Evolutionary conservation across 805 yeast genomes (phyloP), one percentile per base, ranked within the genome.

Genomic region (Candida pseudoglaebosa): DNA sequence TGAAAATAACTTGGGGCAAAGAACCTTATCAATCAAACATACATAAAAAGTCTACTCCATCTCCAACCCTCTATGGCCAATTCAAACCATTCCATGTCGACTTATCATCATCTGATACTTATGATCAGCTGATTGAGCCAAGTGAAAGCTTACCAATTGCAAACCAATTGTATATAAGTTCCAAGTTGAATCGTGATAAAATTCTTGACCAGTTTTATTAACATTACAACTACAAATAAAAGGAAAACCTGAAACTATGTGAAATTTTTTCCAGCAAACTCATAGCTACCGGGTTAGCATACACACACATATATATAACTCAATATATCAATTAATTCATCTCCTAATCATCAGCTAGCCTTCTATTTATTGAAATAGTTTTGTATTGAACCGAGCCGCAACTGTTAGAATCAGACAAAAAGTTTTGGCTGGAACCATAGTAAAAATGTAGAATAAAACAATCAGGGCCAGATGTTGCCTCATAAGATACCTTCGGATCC

Each of bases 1-100:
- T 67, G 10, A 40, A 39, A 9, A 48, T 65, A 2, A 45, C 53
- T 9, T 67, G 71, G 72, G 69, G 66, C 4, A 48, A 37, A 8
- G 34, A 37, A 35, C 53, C 36, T 22, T 54, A 50, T 45, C 50
- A 12, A 34, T 35, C 43, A 4, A 43, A 41, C 21, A 32, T 17
- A 5, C 42, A 46, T 24, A 37, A 35, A 9, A 51, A 52, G 32
- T 24, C 39, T 6, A 45, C 39, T 5, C 45, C 43, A 13, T 32
- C 52, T 8, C 65, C 66, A 2, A 16, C 38, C 3, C 10, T 50
- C 1, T 55, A 49, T 39, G 57, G 57, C 1, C 22, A 44, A 3
- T 39, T 49, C 15, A 42, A 24, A 7, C 34, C 47, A 3, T 28
- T 34, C 2, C 42, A 50, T 32, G 33, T 50, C 3, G 31, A 45